phyloP scores from a whole-genome alignment of 192 early-diverging fungal genomes.

The Rhizophagus prolifer region DNA sequence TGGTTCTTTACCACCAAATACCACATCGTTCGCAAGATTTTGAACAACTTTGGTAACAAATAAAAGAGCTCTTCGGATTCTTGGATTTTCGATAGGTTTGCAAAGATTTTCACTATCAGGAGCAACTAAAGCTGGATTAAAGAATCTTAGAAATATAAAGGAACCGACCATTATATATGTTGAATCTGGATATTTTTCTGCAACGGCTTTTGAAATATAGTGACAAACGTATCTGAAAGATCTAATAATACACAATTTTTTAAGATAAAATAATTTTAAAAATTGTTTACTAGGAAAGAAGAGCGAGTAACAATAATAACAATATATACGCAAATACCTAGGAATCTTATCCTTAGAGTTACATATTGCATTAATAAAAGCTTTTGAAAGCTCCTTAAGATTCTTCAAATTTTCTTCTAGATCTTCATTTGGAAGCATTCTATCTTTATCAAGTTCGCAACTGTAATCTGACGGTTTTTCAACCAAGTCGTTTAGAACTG shows the following conservation, averaged over 20 bases:
- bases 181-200: conserved; percentile 77
- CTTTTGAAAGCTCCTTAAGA: conserved; percentile 67
- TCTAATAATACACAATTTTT: conserved; percentile 25
- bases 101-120: conserved; percentile 75
- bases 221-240: conserved; percentile 80
- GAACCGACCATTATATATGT: conserved; percentile 86
- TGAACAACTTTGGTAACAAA: conserved; percentile 93
- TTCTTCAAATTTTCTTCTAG: conserved; percentile 74
- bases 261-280: too few relatives aligned
- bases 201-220: conserved; percentile 74
- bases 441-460: conserved; percentile 87
- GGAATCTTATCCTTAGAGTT: conserved; percentile 70
- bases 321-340: conserved; percentile 21
- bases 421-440: conserved; percentile 66
- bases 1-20: conserved; percentile 90
- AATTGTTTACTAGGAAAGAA: neutral
- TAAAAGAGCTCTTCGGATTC: conserved; percentile 79
- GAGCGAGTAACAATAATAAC: neutral
- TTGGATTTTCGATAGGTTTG: conserved; percentile 57
- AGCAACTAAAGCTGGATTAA: conserved; percentile 91
- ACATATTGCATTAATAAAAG: conserved; percentile 83
- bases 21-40: conserved; percentile 90
- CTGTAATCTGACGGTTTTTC: conserved; percentile 63
- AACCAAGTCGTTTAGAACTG: conserved; percentile 69
- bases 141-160: conserved; percentile 93